Conservation (phyloP, 148 eudicot species). For the Heliamphora exappendiculata region DNA sequence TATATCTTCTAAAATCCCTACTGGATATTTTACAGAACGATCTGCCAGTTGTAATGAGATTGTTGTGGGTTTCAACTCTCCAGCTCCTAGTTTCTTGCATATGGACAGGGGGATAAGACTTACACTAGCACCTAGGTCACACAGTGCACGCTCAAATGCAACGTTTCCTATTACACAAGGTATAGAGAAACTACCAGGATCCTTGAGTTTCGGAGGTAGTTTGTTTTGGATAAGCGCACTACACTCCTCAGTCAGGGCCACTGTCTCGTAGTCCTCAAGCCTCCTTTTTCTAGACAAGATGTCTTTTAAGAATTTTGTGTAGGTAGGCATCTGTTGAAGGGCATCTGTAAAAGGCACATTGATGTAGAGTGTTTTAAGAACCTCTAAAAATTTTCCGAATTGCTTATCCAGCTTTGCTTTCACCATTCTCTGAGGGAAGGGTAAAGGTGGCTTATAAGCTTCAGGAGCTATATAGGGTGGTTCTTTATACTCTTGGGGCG, state of each 20-base stretch:
- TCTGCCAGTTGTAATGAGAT: background rate
- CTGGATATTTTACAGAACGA: background rate
- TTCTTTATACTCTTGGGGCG: too few species aligned
- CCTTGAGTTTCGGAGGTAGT: background rate
- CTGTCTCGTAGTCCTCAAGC: background rate
- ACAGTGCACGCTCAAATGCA: background rate
- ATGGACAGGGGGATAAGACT: background rate
- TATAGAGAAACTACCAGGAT: background rate
- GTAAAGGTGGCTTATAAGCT: too few species aligned
- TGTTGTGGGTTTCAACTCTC: background rate
- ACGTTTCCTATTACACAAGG: background rate
- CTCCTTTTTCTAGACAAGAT: background rate
- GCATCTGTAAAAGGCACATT: background rate
- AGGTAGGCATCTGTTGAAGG: background rate
- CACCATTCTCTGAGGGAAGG: background rate
- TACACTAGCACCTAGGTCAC: background rate
- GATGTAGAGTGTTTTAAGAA: background rate
- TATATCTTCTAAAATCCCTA: too few species aligned
- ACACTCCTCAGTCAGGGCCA: background rate
- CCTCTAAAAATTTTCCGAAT: background rate
- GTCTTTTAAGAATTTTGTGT: background rate
- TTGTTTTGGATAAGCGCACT: background rate
- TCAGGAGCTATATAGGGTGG: too few species aligned
- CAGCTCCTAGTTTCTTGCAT: background rate
- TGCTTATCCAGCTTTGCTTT: background rate